These are phyloP conservation scores for Malbranchea zuffiana DNA, from an alignment of 2,329 filamentous ascomycete genomes.

Conservation along the genomic window DNA sequence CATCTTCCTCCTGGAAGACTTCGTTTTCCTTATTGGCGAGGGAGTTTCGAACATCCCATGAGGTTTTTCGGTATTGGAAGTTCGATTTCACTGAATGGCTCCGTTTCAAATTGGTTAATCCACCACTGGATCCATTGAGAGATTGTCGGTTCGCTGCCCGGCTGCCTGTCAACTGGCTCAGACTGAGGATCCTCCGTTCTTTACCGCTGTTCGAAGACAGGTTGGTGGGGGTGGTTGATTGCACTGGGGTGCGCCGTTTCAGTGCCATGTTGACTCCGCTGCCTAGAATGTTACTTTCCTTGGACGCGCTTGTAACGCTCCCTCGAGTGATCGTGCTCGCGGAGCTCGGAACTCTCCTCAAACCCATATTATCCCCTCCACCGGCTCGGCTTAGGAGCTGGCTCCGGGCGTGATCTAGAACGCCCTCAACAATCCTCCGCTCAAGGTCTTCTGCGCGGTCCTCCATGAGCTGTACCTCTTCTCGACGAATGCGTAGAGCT, in stretches of 20 bases:
- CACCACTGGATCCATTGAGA: conserved; percentile 24
- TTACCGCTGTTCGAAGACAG: conserved; percentile 40
- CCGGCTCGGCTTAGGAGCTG: conserved; percentile 68
- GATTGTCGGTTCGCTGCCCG: conserved; percentile 29
- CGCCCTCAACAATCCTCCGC: conserved; percentile 82
- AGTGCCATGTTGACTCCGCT: conserved; percentile 38
- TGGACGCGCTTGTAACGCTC: conserved; percentile 28
- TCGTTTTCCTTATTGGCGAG: conserved; percentile 52
- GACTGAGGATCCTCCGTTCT: conserved; percentile 72
- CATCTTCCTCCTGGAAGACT: conserved; percentile 52
- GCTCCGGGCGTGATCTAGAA: conserved; percentile 82
- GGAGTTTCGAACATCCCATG: conserved; percentile 50
- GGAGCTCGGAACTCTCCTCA: conserved; percentile 42
- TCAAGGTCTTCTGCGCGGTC: conserved; percentile 77
- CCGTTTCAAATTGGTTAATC: conserved; percentile 53
- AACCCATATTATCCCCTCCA: conserved; percentile 40
- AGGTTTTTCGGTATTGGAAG: conserved; percentile 52
- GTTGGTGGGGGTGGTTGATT: conserved; percentile 32
- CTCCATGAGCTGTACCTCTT: conserved; percentile 88
- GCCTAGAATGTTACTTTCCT: conserved; percentile 29
- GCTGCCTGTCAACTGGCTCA: conserved; percentile 81
- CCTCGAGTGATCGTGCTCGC: conserved; percentile 31
- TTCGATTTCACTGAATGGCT: conserved; percentile 67
- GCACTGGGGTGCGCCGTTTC: conserved; percentile 42
- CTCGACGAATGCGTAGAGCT: conserved; percentile 73